These are phyloP conservation scores for Cadophora sp. DNA, from an alignment of 2,329 filamentous ascomycete genomes.

Conservation along the genomic window DNA sequence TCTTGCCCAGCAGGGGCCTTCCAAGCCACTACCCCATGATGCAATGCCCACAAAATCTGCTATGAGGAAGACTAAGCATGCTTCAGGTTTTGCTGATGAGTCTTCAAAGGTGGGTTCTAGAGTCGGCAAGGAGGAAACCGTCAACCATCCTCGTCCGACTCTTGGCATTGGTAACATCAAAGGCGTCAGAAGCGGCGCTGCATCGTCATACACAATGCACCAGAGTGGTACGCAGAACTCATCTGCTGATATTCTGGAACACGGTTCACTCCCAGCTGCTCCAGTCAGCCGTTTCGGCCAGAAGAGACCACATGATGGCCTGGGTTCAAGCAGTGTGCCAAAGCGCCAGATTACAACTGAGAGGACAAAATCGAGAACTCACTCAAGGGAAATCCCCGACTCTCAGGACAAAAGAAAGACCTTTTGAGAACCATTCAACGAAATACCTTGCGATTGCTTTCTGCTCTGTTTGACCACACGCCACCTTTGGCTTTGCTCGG, in stretches of 20 bases:
- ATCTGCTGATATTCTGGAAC: background rate
- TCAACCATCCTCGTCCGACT: background rate
- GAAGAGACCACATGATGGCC: constrained; percentile 5
- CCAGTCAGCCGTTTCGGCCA: background rate
- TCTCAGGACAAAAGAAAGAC: constrained; percentile 8
- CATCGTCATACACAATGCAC: background rate
- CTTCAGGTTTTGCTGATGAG: background rate
- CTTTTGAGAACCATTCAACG: background rate
- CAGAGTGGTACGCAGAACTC: background rate
- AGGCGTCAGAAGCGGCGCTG: background rate
- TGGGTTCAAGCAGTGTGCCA: background rate
- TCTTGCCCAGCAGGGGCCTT: background rate
- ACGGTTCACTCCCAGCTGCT: background rate
- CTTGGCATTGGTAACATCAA: background rate
- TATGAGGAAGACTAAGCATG: constrained; percentile 18
- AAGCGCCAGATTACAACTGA: background rate
- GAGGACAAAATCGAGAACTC: background rate
- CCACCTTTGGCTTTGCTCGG: background rate
- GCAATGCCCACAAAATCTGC: constrained; percentile 21
- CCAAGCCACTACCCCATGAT: background rate
- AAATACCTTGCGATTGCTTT: background rate
- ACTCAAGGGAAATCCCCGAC: constrained; percentile 1
- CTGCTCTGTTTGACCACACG: background rate
- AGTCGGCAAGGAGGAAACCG: background rate
- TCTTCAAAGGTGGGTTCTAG: background rate